Percentiles rank a stretch among this genome's conserved stretches.
These are phyloP conservation scores for Epichloe baconii DNA, from an alignment of 2,329 filamentous ascomycete genomes.

Conservation along the genomic window DNA sequence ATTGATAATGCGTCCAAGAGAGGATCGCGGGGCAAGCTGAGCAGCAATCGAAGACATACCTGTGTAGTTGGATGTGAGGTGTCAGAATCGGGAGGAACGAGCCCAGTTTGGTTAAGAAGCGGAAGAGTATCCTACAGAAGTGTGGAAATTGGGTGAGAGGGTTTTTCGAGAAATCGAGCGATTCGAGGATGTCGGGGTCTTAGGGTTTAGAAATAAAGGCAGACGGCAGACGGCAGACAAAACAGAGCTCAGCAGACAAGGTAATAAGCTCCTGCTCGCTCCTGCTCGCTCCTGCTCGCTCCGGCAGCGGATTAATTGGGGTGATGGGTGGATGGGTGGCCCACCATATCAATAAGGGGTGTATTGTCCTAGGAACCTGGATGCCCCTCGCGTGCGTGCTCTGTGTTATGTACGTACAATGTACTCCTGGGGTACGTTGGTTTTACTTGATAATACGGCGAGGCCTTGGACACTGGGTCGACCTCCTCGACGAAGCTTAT, in stretches of 20 bases:
- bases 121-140: neutral
- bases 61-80: slow-evolving; percentile 5
- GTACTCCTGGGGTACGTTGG: too few species aligned
- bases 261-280: neutral
- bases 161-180: too few species aligned
- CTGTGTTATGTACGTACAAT: too few species aligned
- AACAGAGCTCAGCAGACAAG: neutral
- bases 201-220: too few species aligned
- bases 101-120: neutral
- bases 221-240: neutral
- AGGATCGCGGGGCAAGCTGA: slow-evolving; percentile 8
- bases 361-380: neutral
- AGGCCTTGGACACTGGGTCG: too few species aligned
- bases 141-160: neutral
- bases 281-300: neutral
- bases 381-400: neutral
- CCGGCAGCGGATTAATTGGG: neutral
- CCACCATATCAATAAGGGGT: neutral
- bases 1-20: slow-evolving; percentile 1
- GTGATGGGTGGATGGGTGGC: neutral
- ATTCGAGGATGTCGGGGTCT: too few species aligned
- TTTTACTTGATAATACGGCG: neutral
- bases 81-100: neutral
- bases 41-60: slow-evolving; percentile 14
- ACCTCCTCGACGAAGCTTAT: too few species aligned